Percentiles rank a stretch among this genome's conserved stretches.
Evolutionary conservation across 768 basidiomycete genomes (phyloP).

Genomic region (Russula emetica): DNA sequence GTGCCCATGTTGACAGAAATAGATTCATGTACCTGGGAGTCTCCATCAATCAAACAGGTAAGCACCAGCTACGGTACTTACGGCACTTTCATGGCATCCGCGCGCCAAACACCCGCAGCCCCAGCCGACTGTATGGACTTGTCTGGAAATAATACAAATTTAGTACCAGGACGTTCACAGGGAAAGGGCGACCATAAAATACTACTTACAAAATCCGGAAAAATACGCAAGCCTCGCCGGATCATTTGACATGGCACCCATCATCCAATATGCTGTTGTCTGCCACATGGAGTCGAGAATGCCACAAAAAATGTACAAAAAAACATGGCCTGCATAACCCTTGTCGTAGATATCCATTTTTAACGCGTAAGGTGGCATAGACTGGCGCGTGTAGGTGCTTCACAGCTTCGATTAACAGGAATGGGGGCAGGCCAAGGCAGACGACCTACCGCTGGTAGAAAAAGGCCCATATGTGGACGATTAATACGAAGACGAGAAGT

Average conservation of each 20-base stretch:
- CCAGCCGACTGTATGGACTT: slow-evolving; percentile 76
- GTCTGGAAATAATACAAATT: slow-evolving; percentile 39
- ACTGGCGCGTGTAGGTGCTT: slow-evolving; percentile 57
- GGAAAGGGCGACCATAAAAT: background rate
- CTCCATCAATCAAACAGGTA: slow-evolving; percentile 6
- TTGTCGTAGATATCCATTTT: slow-evolving; percentile 59
- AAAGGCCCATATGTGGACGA: slow-evolving; percentile 72
- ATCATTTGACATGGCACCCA: slow-evolving; percentile 84
- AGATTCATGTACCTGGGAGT: slow-evolving; percentile 57
- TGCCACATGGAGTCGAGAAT: slow-evolving; percentile 84
- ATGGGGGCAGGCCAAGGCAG: background rate
- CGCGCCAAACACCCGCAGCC: slow-evolving; percentile 67
- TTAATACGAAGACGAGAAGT: slow-evolving; percentile 59
- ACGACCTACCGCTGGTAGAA: slow-evolving; percentile 61
- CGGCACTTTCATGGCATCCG: slow-evolving; percentile 59
- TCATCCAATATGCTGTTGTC: slow-evolving; percentile 75
- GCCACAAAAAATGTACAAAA: slow-evolving; percentile 69
- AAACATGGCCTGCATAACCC: slow-evolving; percentile 51
- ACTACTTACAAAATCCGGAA: slow-evolving; percentile 69
- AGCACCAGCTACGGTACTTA: slow-evolving; percentile 37
- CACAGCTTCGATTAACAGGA: slow-evolving; percentile 25
- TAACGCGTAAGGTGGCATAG: slow-evolving; percentile 37
- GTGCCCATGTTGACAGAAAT: slow-evolving; percentile 70
- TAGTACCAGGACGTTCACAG: background rate
- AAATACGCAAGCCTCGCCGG: slow-evolving; percentile 75